Percentiles rank a stretch among this genome's conserved stretches.
These are phyloP conservation scores for Davidsoniella neocaledoniae DNA, from an alignment of 2,329 filamentous ascomycete species.

Conservation along the genomic window DNA sequence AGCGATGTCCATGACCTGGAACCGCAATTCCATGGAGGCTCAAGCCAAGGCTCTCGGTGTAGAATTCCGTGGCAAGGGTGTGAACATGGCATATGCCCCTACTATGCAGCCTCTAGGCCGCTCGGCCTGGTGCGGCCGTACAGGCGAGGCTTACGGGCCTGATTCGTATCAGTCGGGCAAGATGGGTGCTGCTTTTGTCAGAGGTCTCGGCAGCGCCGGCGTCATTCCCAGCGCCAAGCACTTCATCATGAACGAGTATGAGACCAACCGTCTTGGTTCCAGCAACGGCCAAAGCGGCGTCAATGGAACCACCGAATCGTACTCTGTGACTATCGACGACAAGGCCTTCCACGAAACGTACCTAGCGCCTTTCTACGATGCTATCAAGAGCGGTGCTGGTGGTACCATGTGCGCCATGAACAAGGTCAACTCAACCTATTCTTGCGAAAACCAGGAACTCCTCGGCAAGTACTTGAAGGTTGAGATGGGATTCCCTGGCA, in stretches of 20 bases:
- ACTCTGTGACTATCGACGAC: slow-evolving; percentile 44
- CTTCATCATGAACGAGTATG: slow-evolving; percentile 61
- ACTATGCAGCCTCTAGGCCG: slow-evolving; percentile 24
- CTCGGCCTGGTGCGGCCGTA: slow-evolving; percentile 34
- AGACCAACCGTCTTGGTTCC: slow-evolving; percentile 42
- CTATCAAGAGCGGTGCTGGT: slow-evolving; percentile 41
- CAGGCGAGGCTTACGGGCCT: slow-evolving; percentile 48
- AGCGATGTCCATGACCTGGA: slow-evolving; percentile 67
- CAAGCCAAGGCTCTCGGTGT: slow-evolving; percentile 51
- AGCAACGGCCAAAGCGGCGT: slow-evolving; percentile 15
- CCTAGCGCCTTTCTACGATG: slow-evolving; percentile 54
- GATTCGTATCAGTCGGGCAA: slow-evolving; percentile 53
- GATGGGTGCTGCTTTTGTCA: slow-evolving; percentile 19
- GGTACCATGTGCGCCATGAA: slow-evolving; percentile 50
- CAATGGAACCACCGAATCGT: slow-evolving; percentile 38
- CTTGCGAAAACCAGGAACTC: slow-evolving; percentile 50
- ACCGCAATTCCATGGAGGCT: slow-evolving; percentile 53
- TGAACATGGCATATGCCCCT: slow-evolving; percentile 50
- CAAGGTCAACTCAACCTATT: slow-evolving; percentile 53
- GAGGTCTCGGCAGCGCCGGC: slow-evolving; percentile 20
- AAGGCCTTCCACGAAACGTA: slow-evolving; percentile 46
- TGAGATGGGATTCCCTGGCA: slow-evolving; percentile 45
- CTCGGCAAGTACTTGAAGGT: slow-evolving; percentile 51
- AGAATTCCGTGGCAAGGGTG: slow-evolving; percentile 52
- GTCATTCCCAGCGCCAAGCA: slow-evolving; percentile 37